Evolutionary conservation across 371 early-diverging fungal genomes (phyloP).

Genomic region (Astathelohania contejeani): DNA sequence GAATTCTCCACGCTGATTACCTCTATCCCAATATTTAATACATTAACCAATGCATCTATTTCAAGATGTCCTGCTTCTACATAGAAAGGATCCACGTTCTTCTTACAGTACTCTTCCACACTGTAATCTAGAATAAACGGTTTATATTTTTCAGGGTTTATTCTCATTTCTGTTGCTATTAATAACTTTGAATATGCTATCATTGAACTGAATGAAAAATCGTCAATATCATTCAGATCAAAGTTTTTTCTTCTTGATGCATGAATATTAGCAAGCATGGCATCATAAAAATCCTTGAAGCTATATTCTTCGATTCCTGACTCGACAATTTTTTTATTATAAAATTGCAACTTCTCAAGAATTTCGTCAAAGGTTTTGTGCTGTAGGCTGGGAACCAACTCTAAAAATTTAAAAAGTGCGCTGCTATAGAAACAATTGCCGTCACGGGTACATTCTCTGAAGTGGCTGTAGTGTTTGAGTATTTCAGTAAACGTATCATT

Average conservation of each 20-base stretch:
- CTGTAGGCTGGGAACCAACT: neutral
- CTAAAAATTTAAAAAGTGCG: neutral
- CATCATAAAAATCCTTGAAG: slow-evolving; percentile 9
- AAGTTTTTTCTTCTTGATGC: neutral
- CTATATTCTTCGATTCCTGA: slow-evolving; percentile 6
- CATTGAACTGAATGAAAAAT: slow-evolving; percentile 1
- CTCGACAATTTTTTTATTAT: neutral
- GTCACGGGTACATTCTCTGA: neutral
- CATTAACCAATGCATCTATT: slow-evolving; percentile 12
- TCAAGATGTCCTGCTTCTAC: slow-evolving; percentile 21
- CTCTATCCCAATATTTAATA: slow-evolving; percentile 9
- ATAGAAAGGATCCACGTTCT: slow-evolving; percentile 19
- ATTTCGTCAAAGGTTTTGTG: neutral
- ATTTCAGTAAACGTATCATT: too few relatives aligned
- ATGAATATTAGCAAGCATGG: slow-evolving; percentile 2
- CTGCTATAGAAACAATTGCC: slow-evolving; percentile 1
- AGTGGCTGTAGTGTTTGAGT: neutral
- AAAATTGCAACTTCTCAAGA: neutral
- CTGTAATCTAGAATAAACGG: slow-evolving; percentile 15
- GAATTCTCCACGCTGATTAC: slow-evolving; percentile 8
- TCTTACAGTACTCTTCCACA: slow-evolving; percentile 23
- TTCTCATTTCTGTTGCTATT: slow-evolving; percentile 15
- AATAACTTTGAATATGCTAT: slow-evolving; percentile 12
- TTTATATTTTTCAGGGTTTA: slow-evolving; percentile 16
- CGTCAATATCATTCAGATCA: slow-evolving; percentile 6